These are phyloP conservation scores for Candolleomyces efflorescens DNA, from an alignment of 768 basidiomycete genomes.

Conservation along the genomic window DNA sequence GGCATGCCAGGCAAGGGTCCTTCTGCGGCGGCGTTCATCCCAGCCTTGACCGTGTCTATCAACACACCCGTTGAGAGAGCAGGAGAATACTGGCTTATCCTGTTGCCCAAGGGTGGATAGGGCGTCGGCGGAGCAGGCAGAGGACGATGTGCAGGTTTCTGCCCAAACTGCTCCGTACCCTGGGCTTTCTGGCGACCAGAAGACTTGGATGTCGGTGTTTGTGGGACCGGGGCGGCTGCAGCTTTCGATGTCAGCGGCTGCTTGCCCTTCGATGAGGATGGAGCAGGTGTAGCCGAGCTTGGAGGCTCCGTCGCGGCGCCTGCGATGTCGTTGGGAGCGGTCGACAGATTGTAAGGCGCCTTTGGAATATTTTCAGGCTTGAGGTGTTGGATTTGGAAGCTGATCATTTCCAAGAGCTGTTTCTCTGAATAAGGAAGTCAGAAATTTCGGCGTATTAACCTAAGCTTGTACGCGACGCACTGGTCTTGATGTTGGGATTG, in stretches of 20 bases:
- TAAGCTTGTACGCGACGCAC: constrained; percentile 40
- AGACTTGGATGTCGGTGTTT: constrained; percentile 10
- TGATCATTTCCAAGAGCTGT: constrained; percentile 70
- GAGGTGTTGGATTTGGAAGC: constrained; percentile 63
- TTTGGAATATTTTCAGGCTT: constrained; percentile 70
- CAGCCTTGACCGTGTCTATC: constrained; percentile 81
- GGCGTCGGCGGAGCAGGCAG: constrained; percentile 77
- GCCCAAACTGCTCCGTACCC: constrained; percentile 25
- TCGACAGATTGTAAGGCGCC: constrained; percentile 48
- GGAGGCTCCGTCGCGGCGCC: constrained; percentile 14
- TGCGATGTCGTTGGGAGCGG: constrained; percentile 10
- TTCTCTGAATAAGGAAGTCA: constrained; percentile 52
- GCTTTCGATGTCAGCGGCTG: constrained; percentile 43
- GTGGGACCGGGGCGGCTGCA: constrained; percentile 18
- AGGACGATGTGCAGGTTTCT: constrained; percentile 26
- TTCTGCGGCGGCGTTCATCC: constrained; percentile 51
- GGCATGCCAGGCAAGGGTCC: constrained; percentile 20
- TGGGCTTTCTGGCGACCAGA: neutral
- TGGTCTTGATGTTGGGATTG: constrained; percentile 69
- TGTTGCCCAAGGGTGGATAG: constrained; percentile 63
- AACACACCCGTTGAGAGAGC: constrained; percentile 73
- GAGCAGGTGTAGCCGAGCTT: constrained; percentile 15
- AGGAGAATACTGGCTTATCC: constrained; percentile 80
- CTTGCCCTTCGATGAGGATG: constrained; percentile 44
- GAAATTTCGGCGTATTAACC: neutral